Conservation (phyloP, 2,329 filamentous ascomycete genomes). For the Davidsoniella virescens region DNA sequence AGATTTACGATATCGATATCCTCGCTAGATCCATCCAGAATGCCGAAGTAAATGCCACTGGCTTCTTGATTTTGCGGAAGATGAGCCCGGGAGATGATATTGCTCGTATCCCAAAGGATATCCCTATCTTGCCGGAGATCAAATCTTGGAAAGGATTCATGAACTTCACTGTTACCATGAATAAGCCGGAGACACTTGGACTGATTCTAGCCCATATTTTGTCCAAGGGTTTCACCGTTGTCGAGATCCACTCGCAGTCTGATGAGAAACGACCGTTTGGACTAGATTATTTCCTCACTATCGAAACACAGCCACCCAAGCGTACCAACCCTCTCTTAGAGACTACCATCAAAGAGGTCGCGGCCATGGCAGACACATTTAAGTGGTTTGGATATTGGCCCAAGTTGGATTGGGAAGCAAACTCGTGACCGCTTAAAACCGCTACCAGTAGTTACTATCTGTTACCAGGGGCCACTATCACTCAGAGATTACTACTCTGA, state of each 20-base stretch:
- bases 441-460: neutral
- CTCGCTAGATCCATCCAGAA: slow-evolving; percentile 59
- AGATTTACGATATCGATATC: slow-evolving; percentile 49
- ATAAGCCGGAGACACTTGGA: slow-evolving; percentile 5
- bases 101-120: slow-evolving; percentile 8
- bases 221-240: slow-evolving; percentile 1
- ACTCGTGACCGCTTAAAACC: neutral
- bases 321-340: slow-evolving; percentile 27
- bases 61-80: slow-evolving; percentile 52
- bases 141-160: slow-evolving; percentile 10
- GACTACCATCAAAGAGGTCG: slow-evolving; percentile 42
- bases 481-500: too few relatives aligned
- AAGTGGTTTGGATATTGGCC: slow-evolving; percentile 56
- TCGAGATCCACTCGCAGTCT: slow-evolving; percentile 10
- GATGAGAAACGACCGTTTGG: slow-evolving; percentile 8
- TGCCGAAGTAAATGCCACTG: slow-evolving; percentile 56
- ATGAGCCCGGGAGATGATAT: slow-evolving; percentile 15
- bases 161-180: slow-evolving; percentile 4
- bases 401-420: slow-evolving; percentile 9
- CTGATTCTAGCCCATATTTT: slow-evolving; percentile 3
- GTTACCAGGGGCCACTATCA: neutral
- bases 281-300: slow-evolving; percentile 10
- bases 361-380: slow-evolving; percentile 40
- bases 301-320: slow-evolving; percentile 9
- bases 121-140: slow-evolving; percentile 2